Conservation (phyloP, 345 rosid species). For the Isatis tinctoria region DNA sequence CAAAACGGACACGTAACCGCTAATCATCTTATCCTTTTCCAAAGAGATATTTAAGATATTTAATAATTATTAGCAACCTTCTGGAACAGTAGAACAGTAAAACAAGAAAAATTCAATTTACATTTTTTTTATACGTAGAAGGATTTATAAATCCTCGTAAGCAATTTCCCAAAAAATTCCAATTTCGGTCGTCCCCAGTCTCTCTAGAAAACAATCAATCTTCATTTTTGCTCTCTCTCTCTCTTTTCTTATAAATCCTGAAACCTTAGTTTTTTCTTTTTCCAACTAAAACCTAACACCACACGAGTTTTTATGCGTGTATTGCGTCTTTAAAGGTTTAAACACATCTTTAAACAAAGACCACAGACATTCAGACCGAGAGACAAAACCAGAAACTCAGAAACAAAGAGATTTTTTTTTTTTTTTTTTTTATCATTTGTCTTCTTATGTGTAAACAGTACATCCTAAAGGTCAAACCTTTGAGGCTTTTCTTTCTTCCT, state of each 20-base stretch:
- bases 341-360: slow-evolving; percentile 28
- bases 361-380: slow-evolving; percentile 25
- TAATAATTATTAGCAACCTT: background rate
- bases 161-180: background rate
- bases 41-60: background rate
- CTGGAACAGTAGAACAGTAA: background rate
- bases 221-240: background rate
- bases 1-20: slow-evolving; percentile 21
- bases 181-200: background rate
- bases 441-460: slow-evolving; percentile 28
- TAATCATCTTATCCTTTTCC: background rate
- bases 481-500: slow-evolving; percentile 8
- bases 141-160: background rate
- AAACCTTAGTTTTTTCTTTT: background rate
- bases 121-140: background rate
- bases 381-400: background rate
- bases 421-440: too few relatives aligned
- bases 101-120: background rate
- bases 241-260: background rate
- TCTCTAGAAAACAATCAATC: background rate
- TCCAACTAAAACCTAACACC: slow-evolving; percentile 19
- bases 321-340: slow-evolving; percentile 1
- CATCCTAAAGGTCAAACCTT: slow-evolving; percentile 30
- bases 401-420: too few relatives aligned
- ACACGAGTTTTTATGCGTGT: too few relatives aligned